These are phyloP conservation scores for Nakazawaea anatomiae DNA, from an alignment of 805 yeast genomes.

Conservation along the genomic window DNA sequence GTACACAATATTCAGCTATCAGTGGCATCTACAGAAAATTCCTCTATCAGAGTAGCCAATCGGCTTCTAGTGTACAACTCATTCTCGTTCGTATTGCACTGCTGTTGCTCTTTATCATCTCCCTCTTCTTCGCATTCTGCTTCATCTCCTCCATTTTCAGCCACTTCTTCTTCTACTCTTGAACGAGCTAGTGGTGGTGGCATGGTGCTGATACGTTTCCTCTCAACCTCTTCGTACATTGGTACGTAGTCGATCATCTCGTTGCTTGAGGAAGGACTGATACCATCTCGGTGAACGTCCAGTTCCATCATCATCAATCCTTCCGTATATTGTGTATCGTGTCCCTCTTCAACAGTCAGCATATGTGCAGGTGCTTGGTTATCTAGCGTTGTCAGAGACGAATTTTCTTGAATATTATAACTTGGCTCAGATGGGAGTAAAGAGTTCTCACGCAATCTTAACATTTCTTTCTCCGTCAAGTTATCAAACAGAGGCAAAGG, in stretches of 20 bases:
- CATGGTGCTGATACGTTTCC: not conserved
- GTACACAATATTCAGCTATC: no score
- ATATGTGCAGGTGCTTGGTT: not conserved
- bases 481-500: constrained; percentile 11
- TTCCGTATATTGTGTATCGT: not conserved
- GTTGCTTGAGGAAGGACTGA: not conserved
- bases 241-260: constrained; percentile 9
- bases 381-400: not conserved
- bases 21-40: not conserved
- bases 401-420: not conserved
- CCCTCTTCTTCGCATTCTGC: no score
- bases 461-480: constrained; percentile 53
- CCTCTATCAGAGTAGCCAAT: not conserved
- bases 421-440: constrained; percentile 57
- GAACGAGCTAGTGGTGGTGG: not conserved
- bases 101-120: not conserved
- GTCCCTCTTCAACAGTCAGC: not conserved
- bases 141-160: no score
- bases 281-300: not conserved
- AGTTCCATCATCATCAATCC: not conserved
- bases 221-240: constrained; percentile 5
- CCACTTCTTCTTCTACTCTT: no score
- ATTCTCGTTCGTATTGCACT: not conserved
- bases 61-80: constrained; percentile 3
- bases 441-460: constrained; percentile 49